Evolutionary conservation across 176 grass and related monocot genomes (phyloP).

Genomic region (Chrysopogon serrulatus): DNA sequence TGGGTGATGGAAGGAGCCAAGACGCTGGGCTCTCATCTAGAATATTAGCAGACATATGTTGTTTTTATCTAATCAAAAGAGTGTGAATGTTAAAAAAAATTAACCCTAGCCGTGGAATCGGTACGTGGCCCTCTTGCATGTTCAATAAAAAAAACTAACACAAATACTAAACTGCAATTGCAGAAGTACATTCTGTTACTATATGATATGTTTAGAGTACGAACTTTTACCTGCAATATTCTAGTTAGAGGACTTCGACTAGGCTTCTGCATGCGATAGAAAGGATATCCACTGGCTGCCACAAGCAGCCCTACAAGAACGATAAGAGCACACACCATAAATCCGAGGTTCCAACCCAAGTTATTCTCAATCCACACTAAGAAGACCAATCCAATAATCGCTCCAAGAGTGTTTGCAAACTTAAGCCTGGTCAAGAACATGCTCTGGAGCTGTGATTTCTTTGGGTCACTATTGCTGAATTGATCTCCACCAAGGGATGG

Average conservation of each 20-base stretch:
- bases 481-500: slow-evolving; percentile 35
- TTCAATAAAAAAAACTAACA: background rate
- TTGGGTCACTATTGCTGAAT: slow-evolving; percentile 13
- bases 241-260: slow-evolving; percentile 21
- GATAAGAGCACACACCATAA: slow-evolving; percentile 29
- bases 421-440: slow-evolving; percentile 27
- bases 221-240: slow-evolving; percentile 31
- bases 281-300: slow-evolving; percentile 33
- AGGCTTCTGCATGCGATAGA: slow-evolving; percentile 27
- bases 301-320: slow-evolving; percentile 38
- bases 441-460: slow-evolving; percentile 10
- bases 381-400: slow-evolving; percentile 30
- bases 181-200: background rate
- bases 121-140: too few relatives aligned
- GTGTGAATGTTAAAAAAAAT: background rate
- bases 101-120: background rate
- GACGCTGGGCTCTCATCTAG: too few relatives aligned
- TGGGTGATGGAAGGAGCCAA: too few relatives aligned
- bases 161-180: background rate
- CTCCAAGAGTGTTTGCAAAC: slow-evolving; percentile 33
- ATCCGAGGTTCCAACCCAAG: slow-evolving; percentile 37
- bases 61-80: too few relatives aligned
- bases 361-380: slow-evolving; percentile 49
- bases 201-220: background rate
- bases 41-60: too few relatives aligned